phyloP scores from a whole-genome alignment of 139 green algal genomes.

The Axilococcus clingmanii region DNA sequence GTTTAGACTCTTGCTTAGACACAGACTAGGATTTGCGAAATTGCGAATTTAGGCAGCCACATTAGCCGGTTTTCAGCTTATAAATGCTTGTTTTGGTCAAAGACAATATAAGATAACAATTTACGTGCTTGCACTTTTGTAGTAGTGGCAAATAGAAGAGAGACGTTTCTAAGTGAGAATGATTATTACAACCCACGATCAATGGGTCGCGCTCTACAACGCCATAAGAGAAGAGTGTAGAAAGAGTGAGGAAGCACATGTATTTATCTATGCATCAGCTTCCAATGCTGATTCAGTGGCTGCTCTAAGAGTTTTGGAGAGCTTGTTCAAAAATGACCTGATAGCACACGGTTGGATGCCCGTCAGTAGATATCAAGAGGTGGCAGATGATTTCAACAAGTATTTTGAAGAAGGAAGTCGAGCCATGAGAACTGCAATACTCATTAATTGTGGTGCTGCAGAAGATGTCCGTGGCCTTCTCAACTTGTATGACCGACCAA shows the following conservation, averaged over 20 bases:
- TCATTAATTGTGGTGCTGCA: slow-evolving; percentile 81
- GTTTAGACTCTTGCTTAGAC: too few relatives aligned
- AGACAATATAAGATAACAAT: too few relatives aligned
- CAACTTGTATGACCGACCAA: slow-evolving; percentile 14
- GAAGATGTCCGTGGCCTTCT: slow-evolving; percentile 46
- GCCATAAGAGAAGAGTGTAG: slow-evolving; percentile 44
- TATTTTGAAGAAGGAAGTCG: background rate
- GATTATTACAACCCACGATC: slow-evolving; percentile 5
- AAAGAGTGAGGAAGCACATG: slow-evolving; percentile 43
- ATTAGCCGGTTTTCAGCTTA: too few relatives aligned
- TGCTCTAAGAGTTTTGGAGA: slow-evolving; percentile 51
- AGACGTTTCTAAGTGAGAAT: too few relatives aligned
- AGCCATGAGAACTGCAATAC: slow-evolving; percentile 21
- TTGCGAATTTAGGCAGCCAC: too few relatives aligned
- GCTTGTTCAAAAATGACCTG: slow-evolving; percentile 26
- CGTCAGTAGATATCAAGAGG: slow-evolving; percentile 26
- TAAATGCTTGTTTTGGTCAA: too few relatives aligned
- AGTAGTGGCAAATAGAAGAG: too few relatives aligned
- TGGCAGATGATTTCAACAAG: slow-evolving; percentile 12
- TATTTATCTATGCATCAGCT: slow-evolving; percentile 53
- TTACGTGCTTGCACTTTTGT: too few relatives aligned
- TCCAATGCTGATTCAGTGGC: slow-evolving; percentile 57
- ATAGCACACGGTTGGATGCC: slow-evolving; percentile 27
- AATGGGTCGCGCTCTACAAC: slow-evolving; percentile 28
- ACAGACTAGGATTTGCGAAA: too few relatives aligned